These are phyloP conservation scores for Kwoniella dejecticola DNA, from an alignment of 768 basidiomycete species.

Conservation along the genomic window DNA sequence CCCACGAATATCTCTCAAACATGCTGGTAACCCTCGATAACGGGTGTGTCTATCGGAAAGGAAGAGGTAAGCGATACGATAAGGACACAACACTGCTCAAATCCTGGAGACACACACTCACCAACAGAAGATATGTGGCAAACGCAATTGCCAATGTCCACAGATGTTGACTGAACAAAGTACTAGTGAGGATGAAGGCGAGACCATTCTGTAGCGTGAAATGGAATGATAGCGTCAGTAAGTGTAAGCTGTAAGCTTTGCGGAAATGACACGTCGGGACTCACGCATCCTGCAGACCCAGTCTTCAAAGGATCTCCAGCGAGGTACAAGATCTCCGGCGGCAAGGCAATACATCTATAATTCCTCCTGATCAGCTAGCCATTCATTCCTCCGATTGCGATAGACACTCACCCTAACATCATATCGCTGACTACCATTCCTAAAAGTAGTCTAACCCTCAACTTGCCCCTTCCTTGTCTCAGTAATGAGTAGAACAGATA, in stretches of 20 bases:
- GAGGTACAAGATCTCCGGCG: slow-evolving; percentile 35
- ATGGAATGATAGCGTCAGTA: no score
- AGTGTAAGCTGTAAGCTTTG: no score
- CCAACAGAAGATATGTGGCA: slow-evolving; percentile 50
- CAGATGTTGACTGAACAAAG: slow-evolving; percentile 52
- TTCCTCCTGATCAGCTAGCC: not conserved
- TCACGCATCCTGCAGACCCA: slow-evolving; percentile 42
- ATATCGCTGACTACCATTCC: slow-evolving; percentile 54
- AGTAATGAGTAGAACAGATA: slow-evolving; percentile 36
- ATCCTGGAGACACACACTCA: no score
- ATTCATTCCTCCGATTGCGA: not conserved
- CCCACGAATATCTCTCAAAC: slow-evolving; percentile 44
- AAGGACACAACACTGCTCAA: no score
- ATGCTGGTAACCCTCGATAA: slow-evolving; percentile 38
- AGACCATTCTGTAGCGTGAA: slow-evolving; percentile 33
- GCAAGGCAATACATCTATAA: slow-evolving; percentile 34
- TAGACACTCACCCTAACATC: slow-evolving; percentile 42
- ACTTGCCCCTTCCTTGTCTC: slow-evolving; percentile 43
- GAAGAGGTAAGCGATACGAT: not conserved
- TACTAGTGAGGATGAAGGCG: slow-evolving; percentile 46
- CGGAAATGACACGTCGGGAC: no score
- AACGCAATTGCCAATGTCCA: slow-evolving; percentile 53
- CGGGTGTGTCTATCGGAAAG: slow-evolving; percentile 42
- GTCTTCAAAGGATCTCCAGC: slow-evolving; percentile 27
- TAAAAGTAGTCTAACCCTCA: slow-evolving; percentile 46